A percentile compares a stretch with the other conserved stretches of the same genome.
Evolutionary conservation across 306 rosid species (phyloP).

Genomic region (Herpetospermum pedunculosum): DNA sequence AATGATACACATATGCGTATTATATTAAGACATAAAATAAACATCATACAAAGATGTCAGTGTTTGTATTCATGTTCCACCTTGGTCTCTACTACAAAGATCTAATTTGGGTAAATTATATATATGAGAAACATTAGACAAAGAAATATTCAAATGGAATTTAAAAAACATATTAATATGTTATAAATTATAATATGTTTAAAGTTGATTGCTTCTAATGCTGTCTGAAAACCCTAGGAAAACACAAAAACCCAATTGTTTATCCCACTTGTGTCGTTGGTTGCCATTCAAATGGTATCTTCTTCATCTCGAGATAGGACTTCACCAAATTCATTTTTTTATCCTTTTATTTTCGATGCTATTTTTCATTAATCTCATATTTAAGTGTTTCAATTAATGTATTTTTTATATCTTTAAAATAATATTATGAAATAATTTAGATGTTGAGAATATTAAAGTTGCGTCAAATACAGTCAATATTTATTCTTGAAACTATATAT

Average conservation of each 20-base stretch:
- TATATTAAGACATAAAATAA: background rate
- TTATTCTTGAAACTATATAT: background rate
- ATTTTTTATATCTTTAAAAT: background rate
- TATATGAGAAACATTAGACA: background rate
- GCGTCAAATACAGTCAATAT: background rate
- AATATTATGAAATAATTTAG: background rate
- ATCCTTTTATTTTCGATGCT: background rate
- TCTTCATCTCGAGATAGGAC: background rate
- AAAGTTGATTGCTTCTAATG: conserved; percentile 31
- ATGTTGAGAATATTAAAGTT: background rate
- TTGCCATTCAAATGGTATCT: conserved; percentile 4
- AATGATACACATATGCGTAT: background rate
- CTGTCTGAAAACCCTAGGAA: conserved; percentile 41
- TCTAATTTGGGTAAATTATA: background rate
- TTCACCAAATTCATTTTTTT: background rate
- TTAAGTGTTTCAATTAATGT: too few relatives aligned
- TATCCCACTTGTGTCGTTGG: conserved; percentile 5
- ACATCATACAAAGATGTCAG: conserved; percentile 23
- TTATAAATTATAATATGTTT: background rate
- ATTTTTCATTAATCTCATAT: background rate
- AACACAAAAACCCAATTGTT: conserved; percentile 19
- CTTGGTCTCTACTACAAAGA: conserved; percentile 26
- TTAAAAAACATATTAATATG: conserved; percentile 2
- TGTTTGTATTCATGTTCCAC: conserved; percentile 34
- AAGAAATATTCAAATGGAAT: background rate